Evolutionary conservation across 176 grass and related monocot species (phyloP).

Genomic region (Dactylis glomerata): DNA sequence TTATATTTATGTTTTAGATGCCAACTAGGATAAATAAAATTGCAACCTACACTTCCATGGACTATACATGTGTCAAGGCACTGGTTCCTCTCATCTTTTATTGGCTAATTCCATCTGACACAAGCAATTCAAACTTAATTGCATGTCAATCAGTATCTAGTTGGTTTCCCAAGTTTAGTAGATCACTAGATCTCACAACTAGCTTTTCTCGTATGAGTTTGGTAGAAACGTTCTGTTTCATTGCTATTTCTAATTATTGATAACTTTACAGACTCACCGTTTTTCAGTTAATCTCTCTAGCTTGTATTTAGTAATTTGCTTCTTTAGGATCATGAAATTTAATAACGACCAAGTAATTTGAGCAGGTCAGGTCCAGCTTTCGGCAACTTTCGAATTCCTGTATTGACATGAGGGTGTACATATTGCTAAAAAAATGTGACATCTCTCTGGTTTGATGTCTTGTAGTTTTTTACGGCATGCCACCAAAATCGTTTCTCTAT

Average conservation of each 20-base stretch:
- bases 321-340: background rate
- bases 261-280: background rate
- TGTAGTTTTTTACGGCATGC: background rate
- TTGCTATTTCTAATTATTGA: background rate
- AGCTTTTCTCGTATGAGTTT: background rate
- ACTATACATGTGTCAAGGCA: background rate
- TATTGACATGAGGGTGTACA: background rate
- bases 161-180: background rate
- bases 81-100: background rate
- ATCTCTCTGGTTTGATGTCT: background rate
- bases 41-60: background rate
- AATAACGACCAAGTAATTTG: background rate
- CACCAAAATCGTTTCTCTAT: background rate
- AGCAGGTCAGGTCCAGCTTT: background rate
- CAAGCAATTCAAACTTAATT: background rate
- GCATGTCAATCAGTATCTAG: background rate
- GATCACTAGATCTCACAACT: slow-evolving; percentile 16
- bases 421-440: background rate
- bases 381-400: background rate
- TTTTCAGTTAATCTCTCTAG: background rate
- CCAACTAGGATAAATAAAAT: background rate
- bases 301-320: slow-evolving; percentile 8
- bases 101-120: background rate
- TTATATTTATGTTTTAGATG: background rate
- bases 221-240: background rate